A percentile compares a stretch with the other conserved stretches of the same genome.
Conservation (phyloP, 768 basidiomycete species). For the Tylopilus vinaceipallidus region DNA sequence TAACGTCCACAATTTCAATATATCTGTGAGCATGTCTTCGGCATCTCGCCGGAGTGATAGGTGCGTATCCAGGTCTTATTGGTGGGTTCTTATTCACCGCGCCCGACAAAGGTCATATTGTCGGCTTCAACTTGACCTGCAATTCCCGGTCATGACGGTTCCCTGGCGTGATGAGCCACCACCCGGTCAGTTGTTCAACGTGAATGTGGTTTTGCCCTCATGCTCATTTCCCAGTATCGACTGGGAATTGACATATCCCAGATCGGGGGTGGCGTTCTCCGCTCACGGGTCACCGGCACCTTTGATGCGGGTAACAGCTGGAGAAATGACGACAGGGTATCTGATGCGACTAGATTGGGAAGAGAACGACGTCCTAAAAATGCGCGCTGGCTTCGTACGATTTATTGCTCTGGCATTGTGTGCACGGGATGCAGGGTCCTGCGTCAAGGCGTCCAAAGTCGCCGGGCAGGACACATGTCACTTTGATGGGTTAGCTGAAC, state of each 20-base stretch:
- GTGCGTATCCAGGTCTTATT: slow-evolving; percentile 8
- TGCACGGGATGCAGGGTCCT: slow-evolving; percentile 6
- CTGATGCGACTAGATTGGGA: slow-evolving; percentile 18
- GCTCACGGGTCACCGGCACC: slow-evolving; percentile 7
- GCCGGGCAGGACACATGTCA: background rate
- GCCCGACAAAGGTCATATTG: slow-evolving; percentile 24
- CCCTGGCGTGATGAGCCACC: background rate
- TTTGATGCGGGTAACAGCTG: slow-evolving; percentile 4
- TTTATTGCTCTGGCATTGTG: slow-evolving; percentile 21
- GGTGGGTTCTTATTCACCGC: slow-evolving; percentile 4
- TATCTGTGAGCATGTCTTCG: slow-evolving; percentile 9
- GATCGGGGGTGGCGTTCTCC: slow-evolving; percentile 21
- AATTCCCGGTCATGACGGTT: slow-evolving; percentile 8
- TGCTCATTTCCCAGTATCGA: background rate
- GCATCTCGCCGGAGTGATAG: slow-evolving; percentile 10
- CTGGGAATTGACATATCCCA: background rate
- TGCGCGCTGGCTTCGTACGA: slow-evolving; percentile 22
- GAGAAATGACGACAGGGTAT: slow-evolving; percentile 2
- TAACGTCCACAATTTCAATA: slow-evolving; percentile 21
- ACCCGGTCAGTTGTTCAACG: background rate
- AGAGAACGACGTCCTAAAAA: slow-evolving; percentile 14
- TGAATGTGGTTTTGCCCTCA: background rate
- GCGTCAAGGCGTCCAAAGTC: background rate
- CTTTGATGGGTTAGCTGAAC: background rate
- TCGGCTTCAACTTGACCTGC: background rate